Conservation (phyloP, 1,284 basidiomycete species). For the Ceratobasidium sp. region DNA sequence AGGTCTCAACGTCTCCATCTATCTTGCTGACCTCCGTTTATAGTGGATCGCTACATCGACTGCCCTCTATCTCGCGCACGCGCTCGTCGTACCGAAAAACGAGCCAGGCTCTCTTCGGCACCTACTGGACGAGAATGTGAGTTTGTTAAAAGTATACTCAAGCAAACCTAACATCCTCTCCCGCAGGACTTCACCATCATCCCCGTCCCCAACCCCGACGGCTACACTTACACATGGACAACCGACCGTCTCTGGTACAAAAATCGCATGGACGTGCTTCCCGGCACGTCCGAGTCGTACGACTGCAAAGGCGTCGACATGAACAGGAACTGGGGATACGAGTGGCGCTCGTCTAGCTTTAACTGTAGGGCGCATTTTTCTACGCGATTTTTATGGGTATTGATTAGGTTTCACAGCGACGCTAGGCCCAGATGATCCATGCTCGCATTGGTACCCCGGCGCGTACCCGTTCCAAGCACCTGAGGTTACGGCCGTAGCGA, state of each 20-base stretch:
- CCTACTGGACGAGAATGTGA: slow-evolving; percentile 68
- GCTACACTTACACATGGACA: slow-evolving; percentile 74
- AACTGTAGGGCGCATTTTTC: slow-evolving; percentile 50
- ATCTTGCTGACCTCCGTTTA: slow-evolving; percentile 6
- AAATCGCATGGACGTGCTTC: slow-evolving; percentile 67
- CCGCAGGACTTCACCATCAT: slow-evolving; percentile 77
- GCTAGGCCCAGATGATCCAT: slow-evolving; percentile 61
- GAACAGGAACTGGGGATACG: slow-evolving; percentile 75
- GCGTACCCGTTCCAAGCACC: slow-evolving; percentile 75
- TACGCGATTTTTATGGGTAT: slow-evolving; percentile 37
- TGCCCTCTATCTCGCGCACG: slow-evolving; percentile 77
- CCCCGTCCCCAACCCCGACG: slow-evolving; percentile 85
- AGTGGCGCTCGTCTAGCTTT: slow-evolving; percentile 42
- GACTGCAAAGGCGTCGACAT: slow-evolving; percentile 80
- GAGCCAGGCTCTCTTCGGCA: slow-evolving; percentile 54
- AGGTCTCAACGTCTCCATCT: slow-evolving; percentile 13
- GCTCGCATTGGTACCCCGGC: slow-evolving; percentile 79
- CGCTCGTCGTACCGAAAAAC: slow-evolving; percentile 64
- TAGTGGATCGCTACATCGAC: slow-evolving; percentile 86
- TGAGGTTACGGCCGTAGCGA: slow-evolving; percentile 79
- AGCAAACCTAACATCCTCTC: neutral
- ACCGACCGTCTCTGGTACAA: slow-evolving; percentile 84
- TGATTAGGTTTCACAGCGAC: slow-evolving; percentile 50
- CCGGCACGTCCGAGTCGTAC: slow-evolving; percentile 51
- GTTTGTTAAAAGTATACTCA: slow-evolving; percentile 40